Conservation (phyloP, 2,329 filamentous ascomycete genomes). For the Microsporum audouinii region DNA sequence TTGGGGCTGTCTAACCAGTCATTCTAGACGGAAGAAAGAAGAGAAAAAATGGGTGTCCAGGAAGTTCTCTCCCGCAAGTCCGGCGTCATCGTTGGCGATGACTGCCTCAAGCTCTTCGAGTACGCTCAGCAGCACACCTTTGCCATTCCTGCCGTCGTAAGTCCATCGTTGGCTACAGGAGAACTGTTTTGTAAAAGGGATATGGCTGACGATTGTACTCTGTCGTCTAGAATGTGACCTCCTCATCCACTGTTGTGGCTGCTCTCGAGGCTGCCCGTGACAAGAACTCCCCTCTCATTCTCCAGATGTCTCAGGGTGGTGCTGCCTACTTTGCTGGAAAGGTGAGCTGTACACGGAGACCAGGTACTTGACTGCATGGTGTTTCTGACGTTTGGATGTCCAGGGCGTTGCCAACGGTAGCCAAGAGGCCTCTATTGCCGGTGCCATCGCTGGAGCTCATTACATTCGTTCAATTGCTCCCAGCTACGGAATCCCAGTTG, state of each 20-base stretch:
- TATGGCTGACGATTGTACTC: neutral
- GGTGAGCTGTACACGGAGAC: slow-evolving; percentile 33
- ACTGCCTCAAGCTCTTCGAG: slow-evolving; percentile 65
- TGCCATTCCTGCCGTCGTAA: slow-evolving; percentile 70
- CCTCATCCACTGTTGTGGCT: slow-evolving; percentile 74
- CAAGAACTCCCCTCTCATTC: slow-evolving; percentile 78
- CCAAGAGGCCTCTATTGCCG: slow-evolving; percentile 80
- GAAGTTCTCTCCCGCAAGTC: slow-evolving; percentile 52
- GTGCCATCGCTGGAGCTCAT: slow-evolving; percentile 78
- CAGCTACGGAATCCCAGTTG: slow-evolving; percentile 75
- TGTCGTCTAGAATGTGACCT: slow-evolving; percentile 64
- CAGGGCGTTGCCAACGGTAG: slow-evolving; percentile 66
- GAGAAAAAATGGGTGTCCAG: slow-evolving; percentile 33
- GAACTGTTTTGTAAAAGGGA: slow-evolving; percentile 1
- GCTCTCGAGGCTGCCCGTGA: slow-evolving; percentile 91
- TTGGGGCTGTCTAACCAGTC: neutral
- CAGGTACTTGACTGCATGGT: neutral
- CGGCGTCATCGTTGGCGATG: slow-evolving; percentile 57
- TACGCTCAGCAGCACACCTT: slow-evolving; percentile 80
- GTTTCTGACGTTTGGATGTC: slow-evolving; percentile 8
- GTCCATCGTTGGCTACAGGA: slow-evolving; percentile 18
- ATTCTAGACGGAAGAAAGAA: neutral
- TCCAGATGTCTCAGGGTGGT: slow-evolving; percentile 89
- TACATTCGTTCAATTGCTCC: slow-evolving; percentile 85
- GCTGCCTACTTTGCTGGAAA: slow-evolving; percentile 88